Percentiles rank a stretch among this genome's conserved stretches.
Conservation (phyloP, 2,329 filamentous ascomycete genomes). For the Akanthomyces uredinophilus region DNA sequence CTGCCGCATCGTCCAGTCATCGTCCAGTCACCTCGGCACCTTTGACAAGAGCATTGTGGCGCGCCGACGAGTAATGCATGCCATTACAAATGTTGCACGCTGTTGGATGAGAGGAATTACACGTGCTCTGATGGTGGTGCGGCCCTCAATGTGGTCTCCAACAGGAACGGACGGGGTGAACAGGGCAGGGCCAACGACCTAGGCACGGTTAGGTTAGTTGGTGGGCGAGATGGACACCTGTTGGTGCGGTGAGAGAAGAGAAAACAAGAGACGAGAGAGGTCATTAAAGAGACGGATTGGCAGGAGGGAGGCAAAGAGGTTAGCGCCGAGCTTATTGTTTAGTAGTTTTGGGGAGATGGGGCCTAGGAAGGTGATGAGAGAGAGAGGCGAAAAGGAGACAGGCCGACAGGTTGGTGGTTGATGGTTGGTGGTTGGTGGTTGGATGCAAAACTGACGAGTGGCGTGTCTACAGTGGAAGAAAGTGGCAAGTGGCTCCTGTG, state of each 20-base stretch:
- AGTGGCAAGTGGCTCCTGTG: too few relatives aligned
- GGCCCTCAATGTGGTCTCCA: not conserved
- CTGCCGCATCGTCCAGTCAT: not conserved
- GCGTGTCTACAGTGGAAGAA: not conserved
- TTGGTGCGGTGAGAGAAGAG: not conserved
- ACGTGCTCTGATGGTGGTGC: conserved; percentile 1
- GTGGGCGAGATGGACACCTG: not conserved
- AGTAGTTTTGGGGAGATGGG: not conserved
- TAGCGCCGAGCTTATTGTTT: conserved; percentile 2
- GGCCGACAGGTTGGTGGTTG: not conserved
- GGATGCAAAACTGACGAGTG: not conserved
- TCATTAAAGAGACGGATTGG: not conserved
- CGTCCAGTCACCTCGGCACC: not conserved
- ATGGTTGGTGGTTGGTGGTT: not conserved
- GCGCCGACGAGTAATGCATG: not conserved
- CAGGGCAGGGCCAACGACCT: too few relatives aligned
- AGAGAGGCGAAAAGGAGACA: not conserved
- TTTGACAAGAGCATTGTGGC: not conserved
- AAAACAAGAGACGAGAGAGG: not conserved
- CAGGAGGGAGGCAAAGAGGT: not conserved
- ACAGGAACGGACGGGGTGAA: not conserved
- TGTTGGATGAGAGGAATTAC: not conserved
- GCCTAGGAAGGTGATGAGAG: not conserved
- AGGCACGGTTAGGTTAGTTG: too few relatives aligned
- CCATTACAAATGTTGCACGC: not conserved